phyloP scores from a whole-genome alignment of 2,329 filamentous ascomycete genomes.

The Taxawa tesnikishii region DNA sequence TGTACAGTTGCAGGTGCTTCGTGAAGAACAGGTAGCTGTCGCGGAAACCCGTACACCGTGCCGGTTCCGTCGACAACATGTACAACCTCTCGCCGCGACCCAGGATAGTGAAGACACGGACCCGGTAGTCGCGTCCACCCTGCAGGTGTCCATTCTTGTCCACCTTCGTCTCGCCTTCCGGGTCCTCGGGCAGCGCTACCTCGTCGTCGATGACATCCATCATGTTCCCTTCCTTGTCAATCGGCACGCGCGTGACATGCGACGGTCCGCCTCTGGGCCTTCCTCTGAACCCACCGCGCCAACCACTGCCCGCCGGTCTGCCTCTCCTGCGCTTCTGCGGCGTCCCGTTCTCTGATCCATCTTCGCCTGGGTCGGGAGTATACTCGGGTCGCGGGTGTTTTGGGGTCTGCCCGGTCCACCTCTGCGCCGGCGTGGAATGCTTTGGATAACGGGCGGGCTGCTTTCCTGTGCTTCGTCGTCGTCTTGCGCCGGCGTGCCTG shows the following conservation, averaged over 20 bases:
- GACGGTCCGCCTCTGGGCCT: slow-evolving; percentile 58
- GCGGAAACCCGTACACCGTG: slow-evolving; percentile 89
- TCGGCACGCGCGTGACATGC: slow-evolving; percentile 69
- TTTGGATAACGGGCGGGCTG: slow-evolving; percentile 39
- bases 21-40: slow-evolving; percentile 99
- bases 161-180: slow-evolving; percentile 85
- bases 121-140: slow-evolving; percentile 82
- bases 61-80: slow-evolving; percentile 97
- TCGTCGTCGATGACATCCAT: slow-evolving; percentile 88
- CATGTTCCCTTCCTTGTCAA: slow-evolving; percentile 88
- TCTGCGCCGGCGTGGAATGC: slow-evolving; percentile 48
- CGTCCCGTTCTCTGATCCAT: slow-evolving; percentile 33
- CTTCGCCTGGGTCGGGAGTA: slow-evolving; percentile 39
- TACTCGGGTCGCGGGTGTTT: no score
- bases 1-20: slow-evolving; percentile 91
- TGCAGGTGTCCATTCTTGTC: slow-evolving; percentile 75
- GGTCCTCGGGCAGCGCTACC: slow-evolving; percentile 74
- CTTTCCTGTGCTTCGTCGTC: slow-evolving; percentile 40
- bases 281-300: slow-evolving; percentile 57
- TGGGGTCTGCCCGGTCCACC: slow-evolving; percentile 69
- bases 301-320: slow-evolving; percentile 29
- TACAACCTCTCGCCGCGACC: slow-evolving; percentile 78
- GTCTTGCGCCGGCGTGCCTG: slow-evolving; percentile 30
- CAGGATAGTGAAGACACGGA: slow-evolving; percentile 83
- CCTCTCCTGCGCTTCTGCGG: slow-evolving; percentile 37